These are phyloP conservation scores for Nepenthes alata DNA, from an alignment of 179 eudicot species.

Conservation along the genomic window DNA sequence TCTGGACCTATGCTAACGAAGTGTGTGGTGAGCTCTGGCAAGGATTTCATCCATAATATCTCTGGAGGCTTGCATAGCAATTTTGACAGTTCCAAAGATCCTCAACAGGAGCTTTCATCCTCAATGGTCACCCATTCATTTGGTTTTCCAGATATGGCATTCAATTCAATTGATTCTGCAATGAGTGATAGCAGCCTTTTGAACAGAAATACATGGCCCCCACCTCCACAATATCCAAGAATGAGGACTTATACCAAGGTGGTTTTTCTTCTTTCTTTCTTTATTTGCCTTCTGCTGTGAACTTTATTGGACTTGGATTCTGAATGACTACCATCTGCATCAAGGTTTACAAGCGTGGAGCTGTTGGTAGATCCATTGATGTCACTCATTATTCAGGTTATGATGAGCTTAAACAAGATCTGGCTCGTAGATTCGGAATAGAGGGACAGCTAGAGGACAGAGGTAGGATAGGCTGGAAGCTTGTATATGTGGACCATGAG, in stretches of 20 bases:
- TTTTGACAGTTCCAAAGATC: conserved; percentile 63
- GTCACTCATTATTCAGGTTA: conserved; percentile 77
- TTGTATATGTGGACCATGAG: conserved; percentile 93
- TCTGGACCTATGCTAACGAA: conserved; percentile 47
- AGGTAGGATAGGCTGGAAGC: conserved; percentile 88
- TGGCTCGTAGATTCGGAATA: conserved; percentile 92
- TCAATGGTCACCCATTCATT: conserved; percentile 90
- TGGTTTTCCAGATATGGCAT: conserved; percentile 83
- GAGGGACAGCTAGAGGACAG: conserved; percentile 95
- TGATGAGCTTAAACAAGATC: conserved; percentile 85
- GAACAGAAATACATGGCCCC: conserved; percentile 59
- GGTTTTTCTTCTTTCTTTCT: neutral
- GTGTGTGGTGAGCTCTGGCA: conserved; percentile 36
- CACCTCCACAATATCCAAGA: conserved; percentile 64
- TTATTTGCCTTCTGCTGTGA: neutral
- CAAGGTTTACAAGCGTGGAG: conserved; percentile 96
- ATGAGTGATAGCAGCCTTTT: conserved; percentile 63
- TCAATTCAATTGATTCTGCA: conserved; percentile 69
- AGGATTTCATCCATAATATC: conserved; percentile 46
- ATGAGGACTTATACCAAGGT: conserved; percentile 93
- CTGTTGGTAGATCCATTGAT: conserved; percentile 96
- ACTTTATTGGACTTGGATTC: neutral
- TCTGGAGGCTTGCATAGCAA: conserved; percentile 51
- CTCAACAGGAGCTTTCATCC: conserved; percentile 73
- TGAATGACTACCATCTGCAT: conserved; percentile 7